Base-by-base conservation (phyloP, 163 green algal genomes). In the Scenedesmus sp. region DNA sequence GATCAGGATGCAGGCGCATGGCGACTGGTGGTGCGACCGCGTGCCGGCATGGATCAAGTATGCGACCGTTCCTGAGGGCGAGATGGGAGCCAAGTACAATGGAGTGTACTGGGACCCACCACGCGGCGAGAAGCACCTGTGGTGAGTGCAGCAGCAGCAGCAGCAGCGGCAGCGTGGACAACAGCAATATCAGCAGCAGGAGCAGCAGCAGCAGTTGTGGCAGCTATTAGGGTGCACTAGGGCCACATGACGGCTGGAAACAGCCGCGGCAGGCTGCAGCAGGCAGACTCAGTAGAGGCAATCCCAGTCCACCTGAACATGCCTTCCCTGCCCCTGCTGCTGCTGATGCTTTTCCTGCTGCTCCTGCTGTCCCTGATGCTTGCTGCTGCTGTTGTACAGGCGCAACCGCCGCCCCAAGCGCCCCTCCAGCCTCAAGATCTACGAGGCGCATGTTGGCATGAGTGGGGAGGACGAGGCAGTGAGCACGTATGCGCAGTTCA, bases 381-480 rank as follows among this genome's bases (percentile, higher is more conserved):
- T 23, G 10, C 8, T 54, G 3, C 9, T 67, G 59, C 52, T 57
- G 6, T 8, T 4, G 16, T 56, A 54, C 90, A 94, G 92, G 92
- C 84, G 46, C 16, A 76, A 96, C 89, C 15, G 55, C 5, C 93
- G 93, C 15, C 95, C 95, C 3, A 56, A 66, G 23, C 84, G 59
- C 12, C 92, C 93, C 6, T 12, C 67, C 4, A 94, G 94, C 2
- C 96, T 99, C 77, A 96, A 97, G 82, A 99, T 99, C 87, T 99
- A 99, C 92, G 98, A 99, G 95, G 96, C 97, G 0, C 98, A 99
- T 93, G 98, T 99, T 46, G 98, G 98, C 88, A 99, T 99, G 98
- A 97, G 94, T 84, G 94, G 94, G 4, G 95, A 98, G 93, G 95
- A 98, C 84, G 84, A 90, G 56, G 91, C 92, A 15, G 97, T 99